A percentile compares a stretch with the other conserved stretches of the same genome.
Conservation (phyloP, 768 basidiomycete species). For the Russula sp. region DNA sequence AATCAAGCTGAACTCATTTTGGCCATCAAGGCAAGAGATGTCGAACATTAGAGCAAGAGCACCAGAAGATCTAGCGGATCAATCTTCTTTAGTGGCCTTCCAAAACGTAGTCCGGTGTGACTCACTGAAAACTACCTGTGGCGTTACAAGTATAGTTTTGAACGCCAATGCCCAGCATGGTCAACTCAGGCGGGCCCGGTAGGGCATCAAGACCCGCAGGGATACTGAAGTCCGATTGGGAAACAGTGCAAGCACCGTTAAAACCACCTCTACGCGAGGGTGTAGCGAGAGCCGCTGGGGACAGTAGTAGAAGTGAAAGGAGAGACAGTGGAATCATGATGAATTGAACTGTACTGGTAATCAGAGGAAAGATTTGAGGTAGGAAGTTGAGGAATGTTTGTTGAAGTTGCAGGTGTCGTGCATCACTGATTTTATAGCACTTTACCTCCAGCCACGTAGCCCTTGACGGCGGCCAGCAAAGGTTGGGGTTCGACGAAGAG, state of each 20-base stretch:
- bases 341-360: neutral
- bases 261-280: neutral
- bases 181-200: neutral
- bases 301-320: constrained; percentile 11
- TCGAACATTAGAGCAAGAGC: constrained; percentile 25
- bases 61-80: constrained; percentile 18
- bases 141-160: constrained; percentile 19
- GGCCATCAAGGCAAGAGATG: constrained; percentile 18
- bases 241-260: neutral
- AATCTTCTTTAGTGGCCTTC: neutral
- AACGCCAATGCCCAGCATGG: constrained; percentile 1
- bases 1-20: too few species aligned
- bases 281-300: neutral
- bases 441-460: neutral
- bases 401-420: too few species aligned
- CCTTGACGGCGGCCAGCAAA: neutral
- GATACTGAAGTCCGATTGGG: neutral
- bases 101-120: neutral
- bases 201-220: neutral
- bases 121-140: constrained; percentile 15
- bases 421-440: neutral
- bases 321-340: constrained; percentile 3
- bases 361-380: neutral
- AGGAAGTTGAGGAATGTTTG: neutral
- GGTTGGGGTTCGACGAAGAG: neutral